These are phyloP conservation scores for Chenopodium album DNA, from an alignment of 148 eudicot genomes.

Conservation along the genomic window DNA sequence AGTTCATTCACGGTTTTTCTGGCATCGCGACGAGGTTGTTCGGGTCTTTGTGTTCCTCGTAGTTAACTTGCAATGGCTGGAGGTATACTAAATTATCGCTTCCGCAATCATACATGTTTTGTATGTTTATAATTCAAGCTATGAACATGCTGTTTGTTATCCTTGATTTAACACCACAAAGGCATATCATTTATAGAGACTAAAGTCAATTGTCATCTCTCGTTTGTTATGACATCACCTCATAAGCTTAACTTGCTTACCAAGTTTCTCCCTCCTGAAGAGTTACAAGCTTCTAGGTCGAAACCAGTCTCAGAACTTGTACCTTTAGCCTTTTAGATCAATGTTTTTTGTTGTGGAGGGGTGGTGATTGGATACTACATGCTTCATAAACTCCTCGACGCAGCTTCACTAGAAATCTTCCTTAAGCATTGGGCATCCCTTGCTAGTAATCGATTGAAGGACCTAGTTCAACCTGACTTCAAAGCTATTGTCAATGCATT, in stretches of 20 bases:
- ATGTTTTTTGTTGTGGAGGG: conserved; percentile 19
- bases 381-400: conserved; percentile 22
- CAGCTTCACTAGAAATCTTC: neutral
- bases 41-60: too few relatives aligned
- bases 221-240: neutral
- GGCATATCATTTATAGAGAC: conserved; percentile 4
- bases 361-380: conserved; percentile 11
- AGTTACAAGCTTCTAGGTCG: too few relatives aligned
- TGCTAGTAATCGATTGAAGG: neutral
- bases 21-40: too few relatives aligned
- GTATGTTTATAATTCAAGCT: too few relatives aligned
- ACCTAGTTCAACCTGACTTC: neutral
- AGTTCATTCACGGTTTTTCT: too few relatives aligned
- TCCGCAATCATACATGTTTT: too few relatives aligned
- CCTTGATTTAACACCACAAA: neutral
- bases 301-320: neutral
- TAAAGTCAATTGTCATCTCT: neutral
- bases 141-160: too few relatives aligned
- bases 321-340: conserved; percentile 2
- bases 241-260: neutral
- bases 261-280: neutral
- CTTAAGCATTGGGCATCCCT: conserved; percentile 16
- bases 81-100: too few relatives aligned
- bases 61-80: too few relatives aligned
- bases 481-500: neutral